Evolutionary conservation across 2,329 filamentous ascomycete species (phyloP), one percentile per base, ranked within the genome.

Genomic region (Parastagonospora avenae): DNA sequence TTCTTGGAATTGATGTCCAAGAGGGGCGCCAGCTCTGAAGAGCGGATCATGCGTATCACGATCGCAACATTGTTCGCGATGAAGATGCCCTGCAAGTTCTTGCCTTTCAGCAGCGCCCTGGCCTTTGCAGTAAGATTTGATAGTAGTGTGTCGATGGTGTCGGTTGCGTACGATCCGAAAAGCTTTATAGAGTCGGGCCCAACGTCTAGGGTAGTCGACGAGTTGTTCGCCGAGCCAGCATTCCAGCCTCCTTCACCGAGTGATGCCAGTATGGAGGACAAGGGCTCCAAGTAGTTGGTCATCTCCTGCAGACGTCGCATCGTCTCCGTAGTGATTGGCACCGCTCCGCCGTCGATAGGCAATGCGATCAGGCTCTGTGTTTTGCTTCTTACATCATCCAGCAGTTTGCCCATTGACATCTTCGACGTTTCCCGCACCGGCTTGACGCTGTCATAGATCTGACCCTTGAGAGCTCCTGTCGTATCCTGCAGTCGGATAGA

Each of bases 361-460:
- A 97, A 77, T 9, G 83, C 79, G 46, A 88, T 82, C 46, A 95
- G 78, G 24, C 75, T 77, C 48, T 80, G 80, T 28, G 91, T 84
- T 59, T 85, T 89, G 35, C 86, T 85, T 63, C 87, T 87, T 12
- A 88, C 91, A 60, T 97, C 92, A 28, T 94, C 91, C 2, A 97
- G 78, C 16, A 99, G 79, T 64, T 93, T 91, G 8, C 85, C 83
- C 12, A 99, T 80, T 0, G 93, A 96, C 1, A 84, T 82, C 71
- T 97, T 97, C 33, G 91, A 93, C 0, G 93, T 97, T 70, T 97
- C 93, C 15, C 92, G 86, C 9, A 97, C 85, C 1, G 94, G 94
- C 63, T 94, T 92, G 11, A 97, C 78, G 8, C 91, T 90, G 47
- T 95, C 91, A 4, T 90, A 87, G 44, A 99, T 84, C 5, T 91